phyloP scores from a whole-genome alignment of 306 rosid species.

The Trifolium repens region DNA sequence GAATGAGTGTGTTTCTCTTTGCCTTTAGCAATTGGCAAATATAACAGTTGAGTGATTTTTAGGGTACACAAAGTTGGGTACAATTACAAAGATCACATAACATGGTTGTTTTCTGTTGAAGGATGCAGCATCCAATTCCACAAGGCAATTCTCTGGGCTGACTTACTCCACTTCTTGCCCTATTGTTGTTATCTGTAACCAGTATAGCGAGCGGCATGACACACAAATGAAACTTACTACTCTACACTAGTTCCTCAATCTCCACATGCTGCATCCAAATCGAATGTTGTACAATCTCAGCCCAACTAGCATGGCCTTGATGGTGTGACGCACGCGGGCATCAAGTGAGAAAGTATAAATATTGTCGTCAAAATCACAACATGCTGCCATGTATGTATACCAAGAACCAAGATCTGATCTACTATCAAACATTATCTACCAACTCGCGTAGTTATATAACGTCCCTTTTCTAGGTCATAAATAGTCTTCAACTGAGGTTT shows the following conservation, averaged over 20 bases:
- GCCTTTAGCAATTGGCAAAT: conserved; percentile 27
- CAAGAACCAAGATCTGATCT: conserved; percentile 34
- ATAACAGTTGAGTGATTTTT: conserved; percentile 13
- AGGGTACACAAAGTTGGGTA: conserved; percentile 22
- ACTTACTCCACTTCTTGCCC: conserved; percentile 39
- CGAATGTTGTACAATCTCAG: conserved; percentile 43
- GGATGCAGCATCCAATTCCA: conserved; percentile 42
- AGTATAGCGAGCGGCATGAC: conserved; percentile 36
- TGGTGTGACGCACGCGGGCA: conserved; percentile 17
- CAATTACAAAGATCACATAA: conserved; percentile 33
- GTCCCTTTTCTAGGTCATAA: conserved; percentile 88
- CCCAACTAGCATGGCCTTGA: conserved; percentile 36
- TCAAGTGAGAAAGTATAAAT: conserved; percentile 40
- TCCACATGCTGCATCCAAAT: conserved; percentile 47
- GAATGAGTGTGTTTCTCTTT: neutral
- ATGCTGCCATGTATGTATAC: conserved; percentile 38
- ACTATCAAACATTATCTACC: conserved; percentile 48
- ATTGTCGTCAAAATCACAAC: conserved; percentile 33
- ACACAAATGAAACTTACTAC: conserved; percentile 45
- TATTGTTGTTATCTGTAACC: conserved; percentile 27
- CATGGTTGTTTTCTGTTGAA: conserved; percentile 30
- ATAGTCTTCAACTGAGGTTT: conserved; percentile 90
- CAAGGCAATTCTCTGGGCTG: conserved; percentile 24
- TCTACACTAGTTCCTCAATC: conserved; percentile 47
- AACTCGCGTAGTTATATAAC: conserved; percentile 77